Conservation (phyloP, 208 protist species). For the Polymyxa betae region DNA sequence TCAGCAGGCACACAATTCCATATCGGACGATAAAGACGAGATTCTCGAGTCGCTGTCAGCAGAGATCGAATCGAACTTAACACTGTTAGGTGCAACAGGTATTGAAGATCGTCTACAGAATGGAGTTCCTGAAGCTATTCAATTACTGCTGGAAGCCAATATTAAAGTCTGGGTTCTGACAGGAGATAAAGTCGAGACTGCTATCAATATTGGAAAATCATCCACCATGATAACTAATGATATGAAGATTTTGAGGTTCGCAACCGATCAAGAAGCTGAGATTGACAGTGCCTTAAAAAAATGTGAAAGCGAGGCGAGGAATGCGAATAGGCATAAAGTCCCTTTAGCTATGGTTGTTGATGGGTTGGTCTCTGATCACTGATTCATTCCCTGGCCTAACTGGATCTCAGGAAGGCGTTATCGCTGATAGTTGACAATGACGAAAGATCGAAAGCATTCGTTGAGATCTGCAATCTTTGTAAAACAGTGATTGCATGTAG, state of each 20-base stretch:
- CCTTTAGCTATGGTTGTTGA: constrained; percentile 24
- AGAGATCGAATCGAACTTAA: constrained; percentile 57
- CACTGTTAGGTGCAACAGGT: constrained; percentile 61
- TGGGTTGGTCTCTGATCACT: no score
- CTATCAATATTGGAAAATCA: constrained; percentile 80
- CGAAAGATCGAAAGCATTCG: background rate
- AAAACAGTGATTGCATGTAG: constrained; percentile 63
- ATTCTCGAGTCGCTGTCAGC: constrained; percentile 14
- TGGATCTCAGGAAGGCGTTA: no score
- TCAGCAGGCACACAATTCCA: background rate
- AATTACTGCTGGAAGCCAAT: constrained; percentile 70
- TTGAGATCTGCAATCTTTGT: constrained; percentile 32
- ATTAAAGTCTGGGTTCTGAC: constrained; percentile 96
- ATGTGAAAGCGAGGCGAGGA: background rate
- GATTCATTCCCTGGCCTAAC: no score
- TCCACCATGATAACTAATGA: background rate
- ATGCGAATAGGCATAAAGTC: background rate
- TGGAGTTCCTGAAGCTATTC: constrained; percentile 80
- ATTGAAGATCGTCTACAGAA: constrained; percentile 88
- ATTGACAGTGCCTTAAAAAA: background rate
- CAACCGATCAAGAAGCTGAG: background rate
- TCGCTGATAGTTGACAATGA: background rate
- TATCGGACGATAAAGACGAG: background rate
- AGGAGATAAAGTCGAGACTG: constrained; percentile 97
- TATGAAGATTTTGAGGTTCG: background rate